Percentiles rank a stretch among this genome's conserved stretches.
Evolutionary conservation across 2,329 filamentous ascomycete genomes (phyloP).

Genomic region (Aspergillus alliaceus): DNA sequence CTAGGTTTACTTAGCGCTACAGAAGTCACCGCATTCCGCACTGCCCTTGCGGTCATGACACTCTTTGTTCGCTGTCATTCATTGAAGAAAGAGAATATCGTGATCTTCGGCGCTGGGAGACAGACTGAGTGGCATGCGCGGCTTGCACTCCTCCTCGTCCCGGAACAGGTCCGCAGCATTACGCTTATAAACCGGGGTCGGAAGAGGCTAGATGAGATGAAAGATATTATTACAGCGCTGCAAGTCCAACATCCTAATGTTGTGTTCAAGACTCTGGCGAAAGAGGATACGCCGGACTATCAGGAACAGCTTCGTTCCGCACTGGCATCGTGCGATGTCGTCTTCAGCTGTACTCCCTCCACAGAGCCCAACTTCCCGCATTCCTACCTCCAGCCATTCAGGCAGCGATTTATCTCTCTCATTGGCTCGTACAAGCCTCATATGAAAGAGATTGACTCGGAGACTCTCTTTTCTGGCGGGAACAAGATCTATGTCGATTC

Average conservation of each 20-base stretch:
- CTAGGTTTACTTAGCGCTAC: constrained; percentile 70
- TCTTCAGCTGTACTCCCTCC: constrained; percentile 54
- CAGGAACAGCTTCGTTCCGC: constrained; percentile 25
- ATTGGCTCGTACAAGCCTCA: constrained; percentile 58
- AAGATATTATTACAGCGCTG: constrained; percentile 32
- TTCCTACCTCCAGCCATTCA: constrained; percentile 36
- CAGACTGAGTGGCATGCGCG: constrained; percentile 54
- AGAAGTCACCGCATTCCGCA: constrained; percentile 77
- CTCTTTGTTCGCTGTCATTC: constrained; percentile 53
- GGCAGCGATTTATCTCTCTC: constrained; percentile 49
- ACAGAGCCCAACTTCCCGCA: constrained; percentile 45
- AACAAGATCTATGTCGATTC: constrained; percentile 68
- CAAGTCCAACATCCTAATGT: constrained; percentile 38
- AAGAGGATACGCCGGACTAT: constrained; percentile 63
- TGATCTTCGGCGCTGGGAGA: constrained; percentile 52
- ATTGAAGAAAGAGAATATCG: constrained; percentile 32
- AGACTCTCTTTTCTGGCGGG: constrained; percentile 54
- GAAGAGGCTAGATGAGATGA: constrained; percentile 57
- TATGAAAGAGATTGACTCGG: constrained; percentile 52
- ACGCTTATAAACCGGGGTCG: constrained; percentile 72
- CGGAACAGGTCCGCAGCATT: constrained; percentile 56
- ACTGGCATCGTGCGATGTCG: constrained; percentile 40
- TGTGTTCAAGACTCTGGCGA: constrained; percentile 42
- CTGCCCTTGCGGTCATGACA: constrained; percentile 69
- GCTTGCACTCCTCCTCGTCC: constrained; percentile 50